Conservation (phyloP, 257 asterid genomes). For the Henckelia pumila region DNA sequence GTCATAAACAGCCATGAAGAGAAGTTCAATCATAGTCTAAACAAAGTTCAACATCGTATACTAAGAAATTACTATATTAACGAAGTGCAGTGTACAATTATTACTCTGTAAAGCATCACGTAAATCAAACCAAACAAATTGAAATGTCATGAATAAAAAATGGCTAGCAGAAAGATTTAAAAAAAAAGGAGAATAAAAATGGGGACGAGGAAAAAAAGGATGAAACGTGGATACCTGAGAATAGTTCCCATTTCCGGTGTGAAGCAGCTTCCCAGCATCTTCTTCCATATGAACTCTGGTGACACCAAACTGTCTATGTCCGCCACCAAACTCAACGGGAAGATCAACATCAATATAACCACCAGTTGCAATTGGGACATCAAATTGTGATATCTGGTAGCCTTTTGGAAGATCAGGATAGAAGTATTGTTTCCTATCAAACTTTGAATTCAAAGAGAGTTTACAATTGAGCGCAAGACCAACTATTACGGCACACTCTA, state of each 20-base stretch:
- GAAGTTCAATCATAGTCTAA: background rate
- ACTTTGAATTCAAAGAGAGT: conserved; percentile 71
- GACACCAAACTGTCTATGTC: conserved; percentile 85
- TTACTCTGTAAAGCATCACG: background rate
- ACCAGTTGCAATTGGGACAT: conserved; percentile 73
- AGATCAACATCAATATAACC: conserved; percentile 89
- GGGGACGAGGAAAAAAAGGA: background rate
- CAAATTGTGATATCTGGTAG: conserved; percentile 96
- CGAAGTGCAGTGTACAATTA: no score
- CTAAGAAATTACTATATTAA: background rate
- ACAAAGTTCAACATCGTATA: conserved; percentile 5
- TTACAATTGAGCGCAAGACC: conserved; percentile 87
- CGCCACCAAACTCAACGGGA: conserved; percentile 94
- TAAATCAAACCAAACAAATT: background rate
- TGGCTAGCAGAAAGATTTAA: background rate
- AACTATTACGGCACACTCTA: conserved; percentile 73
- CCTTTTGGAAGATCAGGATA: conserved; percentile 98
- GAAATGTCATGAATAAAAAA: background rate
- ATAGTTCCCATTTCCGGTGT: conserved; percentile 61
- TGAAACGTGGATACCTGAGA: conserved; percentile 62
- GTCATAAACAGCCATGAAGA: conserved; percentile 5
- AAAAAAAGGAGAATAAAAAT: background rate
- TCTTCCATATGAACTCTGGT: conserved; percentile 99
- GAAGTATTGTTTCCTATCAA: conserved; percentile 92
- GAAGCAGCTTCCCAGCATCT: conserved; percentile 97